Base-by-base conservation (phyloP, 441 rosid genomes). In the Bruguiera hainesii region DNA sequence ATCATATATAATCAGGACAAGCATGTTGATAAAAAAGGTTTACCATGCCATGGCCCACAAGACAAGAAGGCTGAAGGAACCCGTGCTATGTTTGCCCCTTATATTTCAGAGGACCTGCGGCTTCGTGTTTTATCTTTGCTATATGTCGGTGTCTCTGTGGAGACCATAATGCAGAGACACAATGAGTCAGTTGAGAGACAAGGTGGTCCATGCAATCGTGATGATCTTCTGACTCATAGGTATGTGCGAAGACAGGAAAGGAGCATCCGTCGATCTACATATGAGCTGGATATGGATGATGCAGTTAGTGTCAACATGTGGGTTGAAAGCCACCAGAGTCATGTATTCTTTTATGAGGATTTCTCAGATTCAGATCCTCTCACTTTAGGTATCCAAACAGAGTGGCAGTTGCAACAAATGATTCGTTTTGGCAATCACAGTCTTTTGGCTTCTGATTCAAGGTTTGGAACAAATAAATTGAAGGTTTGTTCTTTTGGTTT, bases 381-480 rank as follows among this genome's bases (percentile, higher is more conserved):
- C 69, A 69, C 78, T 30, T 80, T 91, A 84, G 97, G 98, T 56
- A 84, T 93, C 37, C 98, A 93, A 69, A 90, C 93, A 20, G 97
- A 93, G 75, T 93, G 97, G 98, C 97, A 93, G 79, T 78, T 93
- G 84, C 98, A 90, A 72, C 98, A 93, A 78, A 84, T 93, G 97
- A 89, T 90, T 75, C 91, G 84, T 46, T 90, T 86, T 82, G 97
- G 98, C 42, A 91, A 91, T 73, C 70, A 81, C 69, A 77, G 91
- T 78, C 87, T 91, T 57, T 23, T 93, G 78, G 97, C 91, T 70
- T 90, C 93, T 66, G 95, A 86, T 75, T 90, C 95, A 59, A 86
- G 84, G 76, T 90, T 91, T 79, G 98, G 96, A 74, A 85, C 98
- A 63, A 82, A 88, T 69, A 89, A 91, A 83, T 69, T 93, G 63